Base-by-base conservation (phyloP, 352 stramenopile species). In the Phytophthora pseudosyringae region DNA sequence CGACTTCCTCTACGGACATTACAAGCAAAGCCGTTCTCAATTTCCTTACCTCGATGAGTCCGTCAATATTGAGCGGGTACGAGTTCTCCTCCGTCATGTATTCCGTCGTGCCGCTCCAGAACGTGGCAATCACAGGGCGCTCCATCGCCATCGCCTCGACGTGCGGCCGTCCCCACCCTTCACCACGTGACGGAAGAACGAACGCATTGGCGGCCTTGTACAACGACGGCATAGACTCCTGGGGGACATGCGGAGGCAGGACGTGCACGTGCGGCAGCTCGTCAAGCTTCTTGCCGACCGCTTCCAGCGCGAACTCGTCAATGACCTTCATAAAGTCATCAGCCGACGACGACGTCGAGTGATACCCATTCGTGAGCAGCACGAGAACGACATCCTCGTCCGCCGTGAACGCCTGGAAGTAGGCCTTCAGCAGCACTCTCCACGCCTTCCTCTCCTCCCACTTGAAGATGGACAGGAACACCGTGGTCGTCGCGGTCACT, bases 381-480 rank as follows among this genome's bases (percentile, higher is more conserved):
- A 94, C 76, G 1, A 98, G 68, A 44, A 85, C 64, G 5, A 97
- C 89, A 54, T 90, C 65, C 55, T 93, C 85, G 5, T 65, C 41
- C 13, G 21, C 54, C 0, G 54, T 18, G 50, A 98, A 98, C 2
- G 78, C 76, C 21, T 84, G 56, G 21, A 96, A 94, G 50, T 97
- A 98, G 13, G 84, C 89, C 16, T 69, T 79, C 1, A 98, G 58
- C 40, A 98, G 69, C 43, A 98, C 71, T 40, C 90, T 86, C 85
- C 89, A 98, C 15, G 81, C 94, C 53, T 98, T 98, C 45, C 94
- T 78, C 40, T 93, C 76, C 60, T 98, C 94, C 86, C 91, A 98
- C 70, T 98, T 98, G 75, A 98, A 98, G 50, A 98, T 81, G 16
- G 88, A 97, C 21, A 98, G 70, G 41, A 95, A 98, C n/a, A 96